Evolutionary conservation across 192 early-diverging fungal species (phyloP).

Genomic region (Linderina pennispora): DNA sequence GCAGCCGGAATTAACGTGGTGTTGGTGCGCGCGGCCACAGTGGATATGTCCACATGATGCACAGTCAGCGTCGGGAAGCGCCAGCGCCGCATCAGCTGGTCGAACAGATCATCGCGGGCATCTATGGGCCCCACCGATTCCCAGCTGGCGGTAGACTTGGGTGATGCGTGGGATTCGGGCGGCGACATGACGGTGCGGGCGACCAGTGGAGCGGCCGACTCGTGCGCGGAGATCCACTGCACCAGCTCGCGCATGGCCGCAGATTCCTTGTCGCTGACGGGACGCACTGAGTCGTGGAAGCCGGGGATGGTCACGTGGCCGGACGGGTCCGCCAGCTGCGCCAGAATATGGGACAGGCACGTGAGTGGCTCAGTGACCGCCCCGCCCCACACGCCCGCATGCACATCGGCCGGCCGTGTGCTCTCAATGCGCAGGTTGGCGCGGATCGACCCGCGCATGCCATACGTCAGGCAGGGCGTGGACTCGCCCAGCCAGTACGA

Average conservation of each 20-base stretch:
- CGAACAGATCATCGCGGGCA: conserved; percentile 29
- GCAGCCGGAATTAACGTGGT: conserved; percentile 63
- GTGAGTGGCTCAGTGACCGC: conserved; percentile 66
- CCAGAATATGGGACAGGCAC: conserved; percentile 58
- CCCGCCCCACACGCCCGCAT: conserved; percentile 71
- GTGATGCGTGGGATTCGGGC: neutral
- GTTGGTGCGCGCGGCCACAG: conserved; percentile 51
- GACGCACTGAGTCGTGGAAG: conserved; percentile 60
- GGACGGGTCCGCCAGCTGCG: conserved; percentile 49
- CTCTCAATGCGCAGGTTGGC: conserved; percentile 51
- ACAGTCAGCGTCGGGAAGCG: conserved; percentile 66
- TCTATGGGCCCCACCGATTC: conserved; percentile 3
- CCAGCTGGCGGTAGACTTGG: neutral
- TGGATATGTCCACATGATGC: conserved; percentile 70
- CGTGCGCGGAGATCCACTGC: conserved; percentile 18
- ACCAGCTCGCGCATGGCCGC: conserved; percentile 46
- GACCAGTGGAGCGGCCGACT: conserved; percentile 30
- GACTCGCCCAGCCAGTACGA: conserved; percentile 77
- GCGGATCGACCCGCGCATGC: conserved; percentile 68
- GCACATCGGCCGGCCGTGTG: conserved; percentile 54
- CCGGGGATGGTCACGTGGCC: conserved; percentile 60
- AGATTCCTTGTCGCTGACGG: conserved; percentile 50
- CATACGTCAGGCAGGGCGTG: conserved; percentile 73
- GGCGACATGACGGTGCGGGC: conserved; percentile 7
- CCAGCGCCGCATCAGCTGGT: conserved; percentile 68